Conservation (phyloP, 768 basidiomycete genomes). For the Hypsizygus marmoreus region DNA sequence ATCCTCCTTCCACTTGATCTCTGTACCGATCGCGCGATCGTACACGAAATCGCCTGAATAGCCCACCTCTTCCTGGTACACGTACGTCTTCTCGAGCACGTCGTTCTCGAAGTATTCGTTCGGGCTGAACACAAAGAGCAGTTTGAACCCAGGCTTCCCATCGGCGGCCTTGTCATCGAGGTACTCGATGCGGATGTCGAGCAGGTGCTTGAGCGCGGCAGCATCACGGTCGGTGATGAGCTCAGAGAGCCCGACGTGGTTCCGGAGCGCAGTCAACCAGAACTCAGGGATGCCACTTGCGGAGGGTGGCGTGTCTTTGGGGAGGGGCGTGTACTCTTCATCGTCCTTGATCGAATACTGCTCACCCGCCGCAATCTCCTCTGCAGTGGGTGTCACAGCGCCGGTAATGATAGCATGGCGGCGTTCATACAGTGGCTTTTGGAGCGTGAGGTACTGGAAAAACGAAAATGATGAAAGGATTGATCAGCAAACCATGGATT, state of each 20-base stretch:
- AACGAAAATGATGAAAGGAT: conserved; percentile 16
- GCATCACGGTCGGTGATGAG: conserved; percentile 94
- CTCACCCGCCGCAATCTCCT: conserved; percentile 85
- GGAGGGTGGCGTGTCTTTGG: conserved; percentile 48
- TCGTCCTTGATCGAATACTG: conserved; percentile 75
- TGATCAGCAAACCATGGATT: too few relatives aligned
- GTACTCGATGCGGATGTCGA: conserved; percentile 81
- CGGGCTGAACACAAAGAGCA: conserved; percentile 76
- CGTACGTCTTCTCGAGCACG: conserved; percentile 88
- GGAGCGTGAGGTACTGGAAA: conserved; percentile 69
- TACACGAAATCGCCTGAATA: conserved; percentile 97
- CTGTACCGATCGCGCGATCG: conserved; percentile 90
- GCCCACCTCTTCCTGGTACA: conserved; percentile 90
- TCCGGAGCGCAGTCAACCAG: conserved; percentile 96
- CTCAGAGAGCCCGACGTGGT: conserved; percentile 83
- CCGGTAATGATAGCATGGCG: conserved; percentile 85
- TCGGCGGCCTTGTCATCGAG: conserved; percentile 51
- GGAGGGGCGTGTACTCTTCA: conserved; percentile 63
- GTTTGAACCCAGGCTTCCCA: conserved; percentile 89
- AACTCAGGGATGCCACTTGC: conserved; percentile 82
- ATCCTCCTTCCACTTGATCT: conserved; percentile 97
- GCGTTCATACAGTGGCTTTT: conserved; percentile 85
- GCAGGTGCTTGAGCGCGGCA: conserved; percentile 78
- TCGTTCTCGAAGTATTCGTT: conserved; percentile 91
- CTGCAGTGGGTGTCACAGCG: conserved; percentile 64